These are phyloP conservation scores for Kwoniella newhampshirensis DNA, from an alignment of 768 basidiomycete genomes.

Conservation along the genomic window DNA sequence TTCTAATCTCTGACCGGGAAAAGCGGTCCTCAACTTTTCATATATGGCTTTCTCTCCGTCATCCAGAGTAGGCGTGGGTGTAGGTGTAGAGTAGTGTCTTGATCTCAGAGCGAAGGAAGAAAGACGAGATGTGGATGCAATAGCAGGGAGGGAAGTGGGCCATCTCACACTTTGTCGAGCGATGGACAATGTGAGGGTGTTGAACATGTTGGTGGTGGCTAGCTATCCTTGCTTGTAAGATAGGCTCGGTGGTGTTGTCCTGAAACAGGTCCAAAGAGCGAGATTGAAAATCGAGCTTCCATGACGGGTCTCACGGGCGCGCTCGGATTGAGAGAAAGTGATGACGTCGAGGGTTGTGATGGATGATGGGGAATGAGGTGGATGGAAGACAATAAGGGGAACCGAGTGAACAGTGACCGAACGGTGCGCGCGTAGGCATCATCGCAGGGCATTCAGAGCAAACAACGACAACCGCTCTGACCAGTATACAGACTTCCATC, in stretches of 20 bases:
- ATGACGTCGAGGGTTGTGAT: constrained; percentile 4
- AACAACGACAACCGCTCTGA: not conserved
- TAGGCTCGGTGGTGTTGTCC: too few relatives aligned
- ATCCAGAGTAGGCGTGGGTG: constrained; percentile 25
- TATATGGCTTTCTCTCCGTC: constrained; percentile 71
- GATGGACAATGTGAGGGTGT: too few relatives aligned
- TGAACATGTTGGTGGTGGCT: too few relatives aligned
- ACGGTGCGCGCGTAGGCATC: not conserved
- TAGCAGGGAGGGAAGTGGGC: too few relatives aligned
- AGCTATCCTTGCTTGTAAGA: too few relatives aligned
- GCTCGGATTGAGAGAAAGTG: too few relatives aligned
- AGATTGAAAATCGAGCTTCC: too few relatives aligned
- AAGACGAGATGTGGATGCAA: not conserved
- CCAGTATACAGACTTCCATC: not conserved
- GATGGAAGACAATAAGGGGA: not conserved
- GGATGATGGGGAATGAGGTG: constrained; percentile 1
- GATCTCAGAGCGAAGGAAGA: not conserved
- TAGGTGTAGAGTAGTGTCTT: not conserved
- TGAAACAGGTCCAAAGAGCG: too few relatives aligned
- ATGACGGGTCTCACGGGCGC: too few relatives aligned
- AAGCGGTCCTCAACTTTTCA: constrained; percentile 69
- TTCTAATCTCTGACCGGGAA: constrained; percentile 74
- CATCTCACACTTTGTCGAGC: too few relatives aligned
- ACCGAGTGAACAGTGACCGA: not conserved
- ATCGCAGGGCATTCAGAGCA: not conserved